Base-by-base conservation (phyloP, 805 yeast species). In the Pichia californica region DNA sequence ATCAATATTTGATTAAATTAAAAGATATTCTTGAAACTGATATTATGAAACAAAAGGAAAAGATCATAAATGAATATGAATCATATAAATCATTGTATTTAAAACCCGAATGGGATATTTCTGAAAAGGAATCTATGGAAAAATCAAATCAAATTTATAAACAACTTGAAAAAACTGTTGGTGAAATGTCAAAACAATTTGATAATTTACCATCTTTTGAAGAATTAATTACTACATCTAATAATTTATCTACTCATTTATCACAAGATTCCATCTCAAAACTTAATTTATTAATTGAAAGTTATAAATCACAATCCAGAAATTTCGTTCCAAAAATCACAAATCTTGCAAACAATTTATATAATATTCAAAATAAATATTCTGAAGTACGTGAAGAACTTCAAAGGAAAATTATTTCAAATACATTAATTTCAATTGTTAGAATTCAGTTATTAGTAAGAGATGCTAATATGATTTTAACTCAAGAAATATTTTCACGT, bases 51-150 rank as follows among this genome's bases (percentile, higher is more conserved):
- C 67, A 67, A 5, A 67, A 68, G 37, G 42, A 63, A 2, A 45
- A 38, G 0, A 61, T 79, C 6, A 72, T 71, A 18, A 54, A 55
- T 28, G 64, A 63, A 11, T 69, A 76, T 28, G 77, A 74, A 44
- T 14, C 44, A 2, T 62, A 70, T 32, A 62, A 74, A 29, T 55
- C 64, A 11, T 70, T 69, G 41, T 50, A 64, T 59, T 54, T 62
- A 44, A 52, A 50, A 26, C 34, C 43, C 29, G 36, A 41, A 20
- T 43, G 44, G 31, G 43, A 50, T 29, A 16, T 20, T 6, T 23
- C 43, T 20, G 48, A 49, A 37, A 40, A 46, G 4, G 50, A 51
- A 23, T 33, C 48, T 15, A 47, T 51, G 3, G 44, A 44, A 16
- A 51, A 52, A 13, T 53, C 59, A 32, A 56, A 54, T 15, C 36